Evolutionary conservation across 345 rosid species (phyloP), one percentile per base, ranked within the genome.

Genomic region (Erysimum cheiranthoides): DNA sequence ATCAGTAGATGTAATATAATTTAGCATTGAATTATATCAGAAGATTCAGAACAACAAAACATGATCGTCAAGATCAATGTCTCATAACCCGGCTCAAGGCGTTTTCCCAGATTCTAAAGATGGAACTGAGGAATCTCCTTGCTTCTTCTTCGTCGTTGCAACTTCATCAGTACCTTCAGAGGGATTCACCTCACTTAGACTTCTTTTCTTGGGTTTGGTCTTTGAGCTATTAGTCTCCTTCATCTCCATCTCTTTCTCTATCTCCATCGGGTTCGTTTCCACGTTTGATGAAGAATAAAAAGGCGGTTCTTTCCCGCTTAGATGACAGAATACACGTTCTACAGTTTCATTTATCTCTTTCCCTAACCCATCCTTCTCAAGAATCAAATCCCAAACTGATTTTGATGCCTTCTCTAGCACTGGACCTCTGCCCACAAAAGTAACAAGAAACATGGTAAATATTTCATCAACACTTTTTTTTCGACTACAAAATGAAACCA

Each of bases 311-410:
- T 38, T 81, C 36, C 94, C 97, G 64, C 98, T 92, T 57, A 90
- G 76, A 73, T 86, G 88, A 74, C 88, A 88, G 61, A 85, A 95
- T 5, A 87, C 97, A 61, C 79, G 86, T 78, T 92, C 99, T 8
- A 84, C 87, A 9, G 86, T 86, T 62, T 84, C 83, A 36, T 76
- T 86, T 76, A 82, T 84, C 69, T 84, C 86, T 78, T 89, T 90
- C 58, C 99, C 97, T 40, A 90, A 67, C 13, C 98, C 99, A 47
- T 86, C 78, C 42, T 70, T 69, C 71, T 92, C 97, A 72, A 95
- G 82, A 73, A 95, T 95, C 83, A 95, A 68, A 59, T 95, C 99
- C 99, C 99, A 95, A 63, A 92, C 96, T n/a, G 97, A 92, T 82
- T 89, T 90, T 10, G 97, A 95, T 50, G 97, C 99, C 81, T 86